Percentiles rank a stretch among this genome's conserved stretches.
Evolutionary conservation across 805 yeast genomes (phyloP).

Genomic region (Suhomyces prunicola): DNA sequence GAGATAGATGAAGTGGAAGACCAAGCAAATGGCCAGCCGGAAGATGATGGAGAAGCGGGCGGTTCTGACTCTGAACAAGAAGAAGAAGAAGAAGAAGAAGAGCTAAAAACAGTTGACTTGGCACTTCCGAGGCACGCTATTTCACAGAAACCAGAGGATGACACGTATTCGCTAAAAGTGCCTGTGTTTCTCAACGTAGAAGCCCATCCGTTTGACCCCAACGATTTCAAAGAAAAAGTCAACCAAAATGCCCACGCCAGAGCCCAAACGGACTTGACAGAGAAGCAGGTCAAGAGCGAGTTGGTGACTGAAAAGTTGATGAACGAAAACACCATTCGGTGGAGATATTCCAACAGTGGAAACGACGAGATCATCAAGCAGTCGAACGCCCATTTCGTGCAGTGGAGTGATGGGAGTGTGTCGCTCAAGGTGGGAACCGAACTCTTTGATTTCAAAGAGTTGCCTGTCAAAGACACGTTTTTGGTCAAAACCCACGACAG

Average conservation of each 20-base stretch:
- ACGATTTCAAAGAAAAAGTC: constrained; percentile 52
- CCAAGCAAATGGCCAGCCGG: constrained; percentile 12
- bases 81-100: constrained; percentile 31
- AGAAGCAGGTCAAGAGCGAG: constrained; percentile 46
- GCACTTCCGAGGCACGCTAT: constrained; percentile 51
- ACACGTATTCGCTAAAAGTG: constrained; percentile 53
- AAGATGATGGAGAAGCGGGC: constrained; percentile 17
- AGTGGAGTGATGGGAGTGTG: constrained; percentile 91
- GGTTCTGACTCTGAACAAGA: constrained; percentile 29
- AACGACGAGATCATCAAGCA: constrained; percentile 73
- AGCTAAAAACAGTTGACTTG: constrained; percentile 34
- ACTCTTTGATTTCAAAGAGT: constrained; percentile 70
- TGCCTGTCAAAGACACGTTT: constrained; percentile 66
- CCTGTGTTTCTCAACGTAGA: constrained; percentile 84
- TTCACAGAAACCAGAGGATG: constrained; percentile 31
- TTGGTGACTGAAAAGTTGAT: constrained; percentile 58
- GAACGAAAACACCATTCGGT: constrained; percentile 84
- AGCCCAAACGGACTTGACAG: constrained; percentile 26
- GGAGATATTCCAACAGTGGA: constrained; percentile 85
- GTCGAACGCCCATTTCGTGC: constrained; percentile 83
- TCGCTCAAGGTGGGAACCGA: constrained; percentile 87
- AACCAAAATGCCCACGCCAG: constrained; percentile 34
- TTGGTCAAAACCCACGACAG: constrained; percentile 69
- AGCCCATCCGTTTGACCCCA: constrained; percentile 83
- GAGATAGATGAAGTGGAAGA: constrained; percentile 9